A percentile compares a stretch with the other conserved stretches of the same genome.
phyloP scores from a whole-genome alignment of 1,284 basidiomycete species.

The Ceratorhiza oryzae-sativae region DNA sequence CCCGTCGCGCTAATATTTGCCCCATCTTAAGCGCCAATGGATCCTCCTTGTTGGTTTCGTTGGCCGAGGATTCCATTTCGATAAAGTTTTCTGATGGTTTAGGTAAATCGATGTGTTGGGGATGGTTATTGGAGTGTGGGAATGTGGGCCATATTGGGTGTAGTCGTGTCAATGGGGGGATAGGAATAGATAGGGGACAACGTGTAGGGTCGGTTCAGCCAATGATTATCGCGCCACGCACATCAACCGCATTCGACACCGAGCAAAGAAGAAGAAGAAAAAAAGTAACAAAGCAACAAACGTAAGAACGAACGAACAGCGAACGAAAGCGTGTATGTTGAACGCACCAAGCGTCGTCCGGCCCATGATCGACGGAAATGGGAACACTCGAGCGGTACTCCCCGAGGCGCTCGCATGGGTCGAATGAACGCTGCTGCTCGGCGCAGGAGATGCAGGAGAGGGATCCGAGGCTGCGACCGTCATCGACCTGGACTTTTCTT shows the following conservation, averaged over 20 bases:
- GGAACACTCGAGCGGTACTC: neutral
- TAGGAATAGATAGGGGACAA: neutral
- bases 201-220: neutral
- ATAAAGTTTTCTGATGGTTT: conserved; percentile 28
- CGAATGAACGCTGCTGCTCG: neutral
- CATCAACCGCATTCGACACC: neutral
- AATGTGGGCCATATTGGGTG: neutral
- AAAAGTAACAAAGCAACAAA: neutral
- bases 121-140: neutral
- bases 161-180: neutral
- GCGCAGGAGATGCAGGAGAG: neutral
- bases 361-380: conserved; percentile 5
- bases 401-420: neutral
- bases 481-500: neutral
- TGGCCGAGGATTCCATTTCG: conserved; percentile 12
- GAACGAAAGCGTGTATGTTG: neutral
- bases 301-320: conserved; percentile 5
- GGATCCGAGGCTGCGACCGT: neutral
- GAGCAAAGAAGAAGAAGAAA: neutral
- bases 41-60: conserved; percentile 3
- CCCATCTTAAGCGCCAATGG: conserved; percentile 25
- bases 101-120: neutral
- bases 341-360: conserved; percentile 3
- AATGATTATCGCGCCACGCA: neutral
- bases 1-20: conserved; percentile 8